phyloP scores from a whole-genome alignment of 495 filamentous ascomycete species.

The Penicillium simplicissimum region DNA sequence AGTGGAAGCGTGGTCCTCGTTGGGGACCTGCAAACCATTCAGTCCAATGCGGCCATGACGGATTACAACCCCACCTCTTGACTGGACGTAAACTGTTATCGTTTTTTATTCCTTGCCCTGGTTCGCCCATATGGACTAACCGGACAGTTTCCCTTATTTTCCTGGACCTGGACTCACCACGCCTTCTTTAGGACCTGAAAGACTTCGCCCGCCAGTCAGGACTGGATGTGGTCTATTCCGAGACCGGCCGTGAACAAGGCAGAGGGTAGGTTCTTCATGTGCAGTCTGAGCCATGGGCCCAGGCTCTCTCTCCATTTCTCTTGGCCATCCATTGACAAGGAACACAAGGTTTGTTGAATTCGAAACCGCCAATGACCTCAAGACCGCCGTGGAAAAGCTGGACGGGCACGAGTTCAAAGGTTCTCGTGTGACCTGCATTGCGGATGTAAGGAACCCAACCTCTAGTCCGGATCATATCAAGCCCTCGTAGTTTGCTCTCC shows the following conservation, averaged over 20 bases:
- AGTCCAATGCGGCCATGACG: conserved; percentile 9
- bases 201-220: conserved; percentile 97
- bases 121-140: conserved; percentile 21
- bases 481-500: conserved; percentile 15
- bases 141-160: conserved; percentile 29
- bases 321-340: conserved; percentile 30
- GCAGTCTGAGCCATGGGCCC: conserved; percentile 8
- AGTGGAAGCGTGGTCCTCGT: conserved; percentile 3
- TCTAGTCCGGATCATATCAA: conserved; percentile 15
- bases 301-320: conserved; percentile 4
- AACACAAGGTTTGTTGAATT: conserved; percentile 89
- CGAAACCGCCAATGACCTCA: conserved; percentile 86
- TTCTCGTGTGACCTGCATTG: conserved; percentile 73
- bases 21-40: neutral
- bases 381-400: conserved; percentile 88
- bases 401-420: conserved; percentile 92
- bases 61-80: conserved; percentile 3
- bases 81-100: conserved; percentile 23
- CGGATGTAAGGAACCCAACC: conserved; percentile 66
- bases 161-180: conserved; percentile 47
- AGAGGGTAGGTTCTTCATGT: conserved; percentile 70
- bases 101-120: conserved; percentile 7
- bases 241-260: conserved; percentile 90
- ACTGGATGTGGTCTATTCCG: conserved; percentile 96
- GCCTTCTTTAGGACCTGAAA: conserved; percentile 85